Evolutionary conservation across 495 filamentous ascomycete species (phyloP).

Genomic region (Talaromyces borbonicus): DNA sequence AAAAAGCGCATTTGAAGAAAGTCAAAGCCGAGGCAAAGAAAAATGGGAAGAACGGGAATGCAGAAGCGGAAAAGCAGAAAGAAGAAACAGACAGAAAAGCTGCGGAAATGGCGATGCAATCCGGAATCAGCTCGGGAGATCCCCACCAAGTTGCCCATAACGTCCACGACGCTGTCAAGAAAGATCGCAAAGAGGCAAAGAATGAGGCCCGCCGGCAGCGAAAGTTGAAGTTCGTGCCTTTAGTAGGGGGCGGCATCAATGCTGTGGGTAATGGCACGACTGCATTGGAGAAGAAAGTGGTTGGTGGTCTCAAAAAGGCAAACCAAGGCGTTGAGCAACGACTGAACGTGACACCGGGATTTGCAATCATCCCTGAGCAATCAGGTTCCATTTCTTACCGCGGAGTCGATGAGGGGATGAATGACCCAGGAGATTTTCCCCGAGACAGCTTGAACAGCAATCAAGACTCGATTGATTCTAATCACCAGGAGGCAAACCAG

Average conservation of each 20-base stretch:
- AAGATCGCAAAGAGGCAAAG: slow-evolving; percentile 18
- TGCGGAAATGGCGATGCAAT: slow-evolving; percentile 50
- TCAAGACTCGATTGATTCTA: background rate
- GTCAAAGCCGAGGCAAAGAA: slow-evolving; percentile 54
- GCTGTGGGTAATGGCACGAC: slow-evolving; percentile 56
- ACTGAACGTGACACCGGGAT: slow-evolving; percentile 47
- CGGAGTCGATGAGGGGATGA: slow-evolving; percentile 3
- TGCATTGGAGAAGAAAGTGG: slow-evolving; percentile 43
- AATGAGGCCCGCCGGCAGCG: slow-evolving; percentile 5
- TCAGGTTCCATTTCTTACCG: slow-evolving; percentile 7
- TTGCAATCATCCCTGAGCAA: slow-evolving; percentile 16
- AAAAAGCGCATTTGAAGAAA: slow-evolving; percentile 63
- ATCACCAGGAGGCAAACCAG: background rate
- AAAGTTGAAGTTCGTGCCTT: slow-evolving; percentile 15
- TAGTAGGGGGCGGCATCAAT: slow-evolving; percentile 25
- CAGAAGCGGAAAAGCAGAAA: slow-evolving; percentile 37
- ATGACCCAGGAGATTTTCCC: slow-evolving; percentile 1
- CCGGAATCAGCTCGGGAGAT: slow-evolving; percentile 73
- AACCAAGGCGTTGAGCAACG: slow-evolving; percentile 32
- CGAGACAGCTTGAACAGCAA: slow-evolving; percentile 2
- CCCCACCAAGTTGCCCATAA: slow-evolving; percentile 72
- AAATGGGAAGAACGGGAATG: slow-evolving; percentile 41
- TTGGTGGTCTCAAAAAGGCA: slow-evolving; percentile 41
- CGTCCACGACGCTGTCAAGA: slow-evolving; percentile 55
- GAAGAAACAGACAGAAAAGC: slow-evolving; percentile 42